Percentiles rank a stretch among this genome's conserved stretches.
phyloP scores from a whole-genome alignment of 805 yeast genomes.

The Kodamaea jinghongensis region DNA sequence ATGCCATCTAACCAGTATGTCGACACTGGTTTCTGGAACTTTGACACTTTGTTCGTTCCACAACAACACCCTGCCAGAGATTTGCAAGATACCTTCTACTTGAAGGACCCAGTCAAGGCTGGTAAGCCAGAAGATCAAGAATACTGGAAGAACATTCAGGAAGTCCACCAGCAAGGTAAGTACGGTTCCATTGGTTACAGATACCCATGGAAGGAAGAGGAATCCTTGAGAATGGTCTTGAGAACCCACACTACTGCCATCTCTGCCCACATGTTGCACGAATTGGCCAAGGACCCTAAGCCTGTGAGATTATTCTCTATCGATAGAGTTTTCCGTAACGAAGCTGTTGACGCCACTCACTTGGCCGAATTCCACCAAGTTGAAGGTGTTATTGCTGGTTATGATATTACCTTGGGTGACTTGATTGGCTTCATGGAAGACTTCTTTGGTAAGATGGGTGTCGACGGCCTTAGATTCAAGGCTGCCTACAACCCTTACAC shows the following conservation, averaged over 20 bases:
- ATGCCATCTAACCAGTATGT: constrained; percentile 99
- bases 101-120: constrained; percentile 86
- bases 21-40: constrained; percentile 98
- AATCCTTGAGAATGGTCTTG: constrained; percentile 84
- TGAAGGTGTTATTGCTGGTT: constrained; percentile 98
- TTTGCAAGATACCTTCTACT: constrained; percentile 95
- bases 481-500: constrained; percentile 99
- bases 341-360: constrained; percentile 99
- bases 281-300: constrained; percentile 82
- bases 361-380: constrained; percentile 99
- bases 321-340: constrained; percentile 98
- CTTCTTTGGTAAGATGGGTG: constrained; percentile 97
- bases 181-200: constrained; percentile 97
- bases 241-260: constrained; percentile 98
- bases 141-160: constrained; percentile 74
- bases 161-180: constrained; percentile 86
- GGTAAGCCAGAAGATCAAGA: constrained; percentile 76
- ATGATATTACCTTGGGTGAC: constrained; percentile 90
- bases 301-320: constrained; percentile 92
- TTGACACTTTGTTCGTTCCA: constrained; percentile 93
- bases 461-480: constrained; percentile 89
- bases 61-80: constrained; percentile 99
- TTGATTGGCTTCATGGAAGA: constrained; percentile 97
- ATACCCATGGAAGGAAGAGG: constrained; percentile 94
- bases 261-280: constrained; percentile 81